Evolutionary conservation across 805 yeast species (phyloP).

Genomic region (Dipodascus albidus): DNA sequence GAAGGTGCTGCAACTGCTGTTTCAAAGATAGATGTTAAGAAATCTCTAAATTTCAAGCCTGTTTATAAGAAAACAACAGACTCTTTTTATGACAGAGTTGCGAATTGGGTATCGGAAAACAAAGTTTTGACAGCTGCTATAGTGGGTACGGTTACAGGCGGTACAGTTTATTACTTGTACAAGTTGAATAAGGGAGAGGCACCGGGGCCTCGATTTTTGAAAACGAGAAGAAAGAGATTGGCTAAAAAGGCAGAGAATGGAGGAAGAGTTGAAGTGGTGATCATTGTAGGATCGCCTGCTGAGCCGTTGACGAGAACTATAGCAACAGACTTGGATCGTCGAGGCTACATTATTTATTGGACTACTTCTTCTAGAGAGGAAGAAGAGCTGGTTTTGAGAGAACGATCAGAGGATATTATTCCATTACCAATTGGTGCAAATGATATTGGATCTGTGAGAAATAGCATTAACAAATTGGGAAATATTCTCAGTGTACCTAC

Average conservation of each 20-base stretch:
- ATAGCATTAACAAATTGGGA: constrained; percentile 39
- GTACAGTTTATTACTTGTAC: constrained; percentile 14
- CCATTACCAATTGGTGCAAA: constrained; percentile 44
- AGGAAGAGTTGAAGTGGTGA: constrained; percentile 62
- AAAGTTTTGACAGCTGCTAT: constrained; percentile 13
- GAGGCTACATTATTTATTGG: constrained; percentile 75
- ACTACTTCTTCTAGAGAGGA: constrained; percentile 51
- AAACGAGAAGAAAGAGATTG: constrained; percentile 30
- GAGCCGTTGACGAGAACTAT: constrained; percentile 62
- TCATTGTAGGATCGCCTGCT: constrained; percentile 65
- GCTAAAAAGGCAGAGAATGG: constrained; percentile 59
- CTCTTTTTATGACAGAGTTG: constrained; percentile 8
- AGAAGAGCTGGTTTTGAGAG: constrained; percentile 36
- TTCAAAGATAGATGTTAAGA: background rate
- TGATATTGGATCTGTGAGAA: constrained; percentile 30
- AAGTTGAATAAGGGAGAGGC: constrained; percentile 4
- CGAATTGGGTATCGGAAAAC: constrained; percentile 19
- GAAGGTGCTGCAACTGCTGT: background rate
- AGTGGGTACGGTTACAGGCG: constrained; percentile 13
- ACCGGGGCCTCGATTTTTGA: constrained; percentile 4
- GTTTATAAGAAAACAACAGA: constrained; percentile 21
- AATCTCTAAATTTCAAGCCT: constrained; percentile 6
- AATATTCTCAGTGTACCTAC: constrained; percentile 41
- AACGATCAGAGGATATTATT: constrained; percentile 58
- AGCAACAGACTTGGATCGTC: constrained; percentile 59